Base-by-base conservation (phyloP, 2,329 filamentous ascomycete species). In the Cordyceps fumosorosea region DNA sequence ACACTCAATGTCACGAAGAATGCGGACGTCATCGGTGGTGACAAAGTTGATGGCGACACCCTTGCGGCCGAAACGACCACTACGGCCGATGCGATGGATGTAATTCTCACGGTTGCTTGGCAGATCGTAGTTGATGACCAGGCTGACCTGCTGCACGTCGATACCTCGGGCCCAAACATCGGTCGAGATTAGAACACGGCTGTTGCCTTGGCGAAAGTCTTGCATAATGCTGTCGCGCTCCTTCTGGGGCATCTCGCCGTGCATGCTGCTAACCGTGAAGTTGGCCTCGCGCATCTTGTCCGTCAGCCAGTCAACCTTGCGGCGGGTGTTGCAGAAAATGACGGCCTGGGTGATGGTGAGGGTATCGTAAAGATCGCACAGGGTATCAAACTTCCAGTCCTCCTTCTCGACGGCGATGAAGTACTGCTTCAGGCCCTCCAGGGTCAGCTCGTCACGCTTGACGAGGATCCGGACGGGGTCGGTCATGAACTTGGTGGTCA, bases 401-500 rank as follows among this genome's bases (percentile, higher is more conserved):
- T 99, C 95, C 81, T 97, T 98, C 78, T 99, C 95, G 22, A 98
- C 95, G 1, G 95, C 95, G 70, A 99, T 98, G 75, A 97, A 99
- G 81, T 97, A 99, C 76, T 99, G 95, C 81, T 98, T 98, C 57
- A 99, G 83, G 63, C 95, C 95, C 78, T 98, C 95, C 56, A 99
- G 86, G 2, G 95, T 99, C 81, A 99, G 80, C 76, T 99, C 95
- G 77, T 98, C 95, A 88, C 93, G 93, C 86, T 98, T 97, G 75
- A 98, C 93, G 29, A 98, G 84, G 72, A 98, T 96, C 67, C 93
- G 89, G 52, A 97, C 93, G 0, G 93, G 93, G 71, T 98, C 93
- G 29, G 91, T 96, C 95, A 99, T 99, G 84, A 99, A 99, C 77
- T 98, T 98, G 68, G 93, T 98, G 37, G 95, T 99, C 90, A 99